Evolutionary conservation across 2,329 filamentous ascomycete species (phyloP).

Genomic region (Colletotrichum agaves): DNA sequence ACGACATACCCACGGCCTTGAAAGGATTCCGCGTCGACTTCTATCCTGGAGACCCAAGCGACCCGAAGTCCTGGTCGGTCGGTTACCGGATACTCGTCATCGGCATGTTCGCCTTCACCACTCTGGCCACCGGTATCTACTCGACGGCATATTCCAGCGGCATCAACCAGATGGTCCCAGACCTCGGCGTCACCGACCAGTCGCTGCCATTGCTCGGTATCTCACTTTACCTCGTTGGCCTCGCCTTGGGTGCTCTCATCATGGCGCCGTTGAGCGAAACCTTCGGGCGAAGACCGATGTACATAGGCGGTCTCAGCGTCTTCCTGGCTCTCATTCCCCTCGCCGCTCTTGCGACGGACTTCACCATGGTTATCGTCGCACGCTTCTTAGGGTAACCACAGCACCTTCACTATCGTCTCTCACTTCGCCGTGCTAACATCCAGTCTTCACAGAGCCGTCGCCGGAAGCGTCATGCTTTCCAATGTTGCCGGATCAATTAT

Average conservation of each 20-base stretch:
- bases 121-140: conserved; percentile 31
- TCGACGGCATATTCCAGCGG: conserved; percentile 28
- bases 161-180: conserved; percentile 19
- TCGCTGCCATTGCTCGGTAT: conserved; percentile 68
- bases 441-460: conserved; percentile 60
- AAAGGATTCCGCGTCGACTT: conserved; percentile 68
- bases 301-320: conserved; percentile 61
- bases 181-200: conserved; percentile 40
- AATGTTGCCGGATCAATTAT: conserved; percentile 72
- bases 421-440: not conserved
- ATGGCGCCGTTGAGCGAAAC: conserved; percentile 68
- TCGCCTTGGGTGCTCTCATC: conserved; percentile 68
- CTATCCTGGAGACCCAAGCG: conserved; percentile 60
- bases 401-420: too few relatives aligned
- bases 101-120: conserved; percentile 34
- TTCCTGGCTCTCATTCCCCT: conserved; percentile 68
- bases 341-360: conserved; percentile 53
- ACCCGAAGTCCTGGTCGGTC: conserved; percentile 52
- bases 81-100: conserved; percentile 24
- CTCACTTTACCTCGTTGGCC: conserved; percentile 70
- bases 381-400: conserved; percentile 53
- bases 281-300: conserved; percentile 64
- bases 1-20: conserved; percentile 9
- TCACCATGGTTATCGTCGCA: conserved; percentile 64
- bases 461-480: conserved; percentile 70